Percentiles rank a stretch among this genome's conserved stretches.
Evolutionary conservation across 352 stramenopile species (phyloP).

Genomic region (Globisporangium camurandrum): DNA sequence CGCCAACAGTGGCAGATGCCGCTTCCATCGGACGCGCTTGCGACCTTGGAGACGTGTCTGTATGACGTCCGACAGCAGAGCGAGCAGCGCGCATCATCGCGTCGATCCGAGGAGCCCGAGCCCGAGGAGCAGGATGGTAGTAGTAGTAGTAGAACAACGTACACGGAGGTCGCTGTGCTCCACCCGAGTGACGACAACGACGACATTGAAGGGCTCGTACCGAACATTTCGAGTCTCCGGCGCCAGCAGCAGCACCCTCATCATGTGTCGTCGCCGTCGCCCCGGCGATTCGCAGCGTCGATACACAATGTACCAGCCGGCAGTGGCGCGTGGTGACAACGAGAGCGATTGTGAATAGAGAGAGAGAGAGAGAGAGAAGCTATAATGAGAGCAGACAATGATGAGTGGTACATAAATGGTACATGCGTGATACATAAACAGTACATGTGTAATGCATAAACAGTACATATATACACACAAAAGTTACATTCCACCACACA

Average conservation of each 20-base stretch:
- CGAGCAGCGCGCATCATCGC: background rate
- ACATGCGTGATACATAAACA: no score
- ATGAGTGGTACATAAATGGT: background rate
- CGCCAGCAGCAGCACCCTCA: conserved; percentile 1
- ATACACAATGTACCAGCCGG: conserved; percentile 1
- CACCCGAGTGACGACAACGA: conserved; percentile 18
- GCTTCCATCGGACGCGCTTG: conserved; percentile 27
- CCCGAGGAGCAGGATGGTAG: conserved; percentile 1
- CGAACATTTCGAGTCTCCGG: conserved; percentile 14
- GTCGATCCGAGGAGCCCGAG: conserved; percentile 23
- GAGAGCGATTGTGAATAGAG: background rate
- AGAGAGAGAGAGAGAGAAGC: background rate
- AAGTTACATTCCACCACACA: no score
- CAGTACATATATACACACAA: no score
- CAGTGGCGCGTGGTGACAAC: conserved; percentile 10
- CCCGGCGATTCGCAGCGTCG: no score
- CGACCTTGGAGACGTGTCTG: conserved; percentile 17
- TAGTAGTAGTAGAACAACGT: no score
- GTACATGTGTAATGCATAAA: no score
- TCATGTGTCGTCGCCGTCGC: no score
- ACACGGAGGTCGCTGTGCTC: conserved; percentile 30
- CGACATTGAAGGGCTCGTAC: conserved; percentile 43
- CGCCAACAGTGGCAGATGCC: conserved; percentile 30
- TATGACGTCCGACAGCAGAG: conserved; percentile 9
- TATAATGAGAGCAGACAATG: background rate